Conservation (phyloP, 257 asterid genomes). For the Plantago ovata region DNA sequence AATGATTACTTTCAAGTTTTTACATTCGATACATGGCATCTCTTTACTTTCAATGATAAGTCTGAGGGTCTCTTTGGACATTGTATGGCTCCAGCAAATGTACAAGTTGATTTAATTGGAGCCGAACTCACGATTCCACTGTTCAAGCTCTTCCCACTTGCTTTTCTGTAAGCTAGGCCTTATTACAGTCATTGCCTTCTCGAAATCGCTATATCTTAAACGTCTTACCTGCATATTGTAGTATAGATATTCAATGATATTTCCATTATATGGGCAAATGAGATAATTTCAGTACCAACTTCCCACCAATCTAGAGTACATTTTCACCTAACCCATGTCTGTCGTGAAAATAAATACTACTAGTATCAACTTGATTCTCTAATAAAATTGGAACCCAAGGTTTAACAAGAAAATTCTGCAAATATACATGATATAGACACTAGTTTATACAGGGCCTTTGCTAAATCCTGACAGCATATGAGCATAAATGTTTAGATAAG, state of each 20-base stretch:
- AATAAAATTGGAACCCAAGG: no score
- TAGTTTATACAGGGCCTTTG: no score
- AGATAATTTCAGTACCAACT: background rate
- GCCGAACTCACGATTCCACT: slow-evolving; percentile 87
- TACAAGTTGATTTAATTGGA: slow-evolving; percentile 41
- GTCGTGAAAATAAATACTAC: no score
- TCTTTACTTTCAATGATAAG: slow-evolving; percentile 14
- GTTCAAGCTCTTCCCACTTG: slow-evolving; percentile 92
- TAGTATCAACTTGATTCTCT: no score
- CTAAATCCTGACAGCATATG: no score
- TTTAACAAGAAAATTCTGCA: no score
- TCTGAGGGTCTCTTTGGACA: background rate
- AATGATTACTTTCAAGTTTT: no score
- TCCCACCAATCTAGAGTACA: background rate
- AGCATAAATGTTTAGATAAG: no score
- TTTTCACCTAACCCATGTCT: background rate
- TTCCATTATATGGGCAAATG: background rate
- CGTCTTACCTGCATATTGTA: slow-evolving; percentile 60
- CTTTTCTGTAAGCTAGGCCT: slow-evolving; percentile 86
- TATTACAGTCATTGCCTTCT: slow-evolving; percentile 73
- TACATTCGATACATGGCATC: background rate
- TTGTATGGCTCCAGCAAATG: slow-evolving; percentile 7
- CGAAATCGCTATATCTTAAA: slow-evolving; percentile 68
- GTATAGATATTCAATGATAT: background rate
- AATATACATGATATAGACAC: no score